Conservation (phyloP, 192 early-diverging fungal genomes). For the Coemansia sp. region DNA sequence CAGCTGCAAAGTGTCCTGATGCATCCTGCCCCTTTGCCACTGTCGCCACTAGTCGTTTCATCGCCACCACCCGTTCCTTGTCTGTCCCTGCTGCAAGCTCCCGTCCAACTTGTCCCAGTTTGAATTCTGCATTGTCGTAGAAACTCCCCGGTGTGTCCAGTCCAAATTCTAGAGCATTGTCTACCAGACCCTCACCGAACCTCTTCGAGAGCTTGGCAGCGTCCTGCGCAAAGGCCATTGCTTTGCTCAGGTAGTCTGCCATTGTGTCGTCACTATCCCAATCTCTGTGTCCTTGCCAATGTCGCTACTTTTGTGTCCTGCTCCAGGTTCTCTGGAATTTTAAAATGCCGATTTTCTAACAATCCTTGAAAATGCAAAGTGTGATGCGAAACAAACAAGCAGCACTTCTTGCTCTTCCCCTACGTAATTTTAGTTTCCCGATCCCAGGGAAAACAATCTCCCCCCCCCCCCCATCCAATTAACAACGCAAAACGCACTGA, state of each 20-base stretch:
- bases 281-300: not conserved
- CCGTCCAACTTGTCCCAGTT: slow-evolving; percentile 70
- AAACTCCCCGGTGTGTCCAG: slow-evolving; percentile 73
- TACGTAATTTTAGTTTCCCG: not conserved
- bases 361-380: not conserved
- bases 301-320: not conserved
- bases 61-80: slow-evolving; percentile 87
- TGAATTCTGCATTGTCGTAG: slow-evolving; percentile 89
- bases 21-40: slow-evolving; percentile 90
- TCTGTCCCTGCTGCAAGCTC: slow-evolving; percentile 81
- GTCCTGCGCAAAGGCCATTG: slow-evolving; percentile 70
- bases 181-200: slow-evolving; percentile 80
- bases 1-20: slow-evolving; percentile 87
- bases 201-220: slow-evolving; percentile 79
- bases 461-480: too few species aligned
- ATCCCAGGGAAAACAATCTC: not conserved
- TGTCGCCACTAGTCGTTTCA: slow-evolving; percentile 90
- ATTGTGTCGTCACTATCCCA: slow-evolving; percentile 17
- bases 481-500: too few species aligned
- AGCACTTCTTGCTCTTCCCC: not conserved
- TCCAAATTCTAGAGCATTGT: slow-evolving; percentile 85
- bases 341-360: not conserved
- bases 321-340: not conserved
- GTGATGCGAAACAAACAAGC: not conserved
- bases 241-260: slow-evolving; percentile 65